Base-by-base conservation (phyloP, 345 rosid genomes). In the Camelina neglecta region DNA sequence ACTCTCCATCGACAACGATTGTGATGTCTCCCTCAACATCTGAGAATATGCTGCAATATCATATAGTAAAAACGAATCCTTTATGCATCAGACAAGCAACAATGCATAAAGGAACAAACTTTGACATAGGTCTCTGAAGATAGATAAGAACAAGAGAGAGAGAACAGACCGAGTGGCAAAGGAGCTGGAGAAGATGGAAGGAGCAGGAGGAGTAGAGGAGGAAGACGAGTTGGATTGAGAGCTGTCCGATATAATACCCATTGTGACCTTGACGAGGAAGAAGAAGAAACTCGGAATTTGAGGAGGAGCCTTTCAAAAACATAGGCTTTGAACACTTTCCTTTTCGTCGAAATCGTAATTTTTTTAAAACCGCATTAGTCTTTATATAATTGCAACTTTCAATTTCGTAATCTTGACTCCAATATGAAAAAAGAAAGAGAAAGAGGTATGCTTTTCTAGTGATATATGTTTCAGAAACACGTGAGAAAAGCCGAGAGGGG, bases 11-110 rank as follows among this genome's bases (percentile, higher is more conserved):
- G 7, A 89, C 93, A 53, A 84, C 72, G 47, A 89, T 76, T 7
- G 95, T 91, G 79, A 91, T 81, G 82, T 89, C 97, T 61, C 90
- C 95, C 0, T 95, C 93, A 48, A 91, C 95, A 65, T 89, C 97
- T 9, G 97, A 88, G 72, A 89, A 92, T 31, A 92, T 89, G 11
- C 97, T 92, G 83, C 72, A 75, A 60, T 20, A 31, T 59, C 42
- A 60, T 38, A 70, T 36, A 21, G 4, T 41, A 44, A 67, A 67
- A 47, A 42, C 3, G 8, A 31, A 64, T 31, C 12, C 55, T 65
- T 74, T 9, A 66, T 36, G 42, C 20, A 45, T 57, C 45, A 6
- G 49, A 50, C 55, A 24, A 24, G 41, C 20, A 20, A 39, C 10
- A 47, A 29, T 44, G 44, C 54, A 23, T 29, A 58, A 63, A 26